phyloP scores from a whole-genome alignment of 2,329 filamentous ascomycete species.

The Venturia effusa region DNA sequence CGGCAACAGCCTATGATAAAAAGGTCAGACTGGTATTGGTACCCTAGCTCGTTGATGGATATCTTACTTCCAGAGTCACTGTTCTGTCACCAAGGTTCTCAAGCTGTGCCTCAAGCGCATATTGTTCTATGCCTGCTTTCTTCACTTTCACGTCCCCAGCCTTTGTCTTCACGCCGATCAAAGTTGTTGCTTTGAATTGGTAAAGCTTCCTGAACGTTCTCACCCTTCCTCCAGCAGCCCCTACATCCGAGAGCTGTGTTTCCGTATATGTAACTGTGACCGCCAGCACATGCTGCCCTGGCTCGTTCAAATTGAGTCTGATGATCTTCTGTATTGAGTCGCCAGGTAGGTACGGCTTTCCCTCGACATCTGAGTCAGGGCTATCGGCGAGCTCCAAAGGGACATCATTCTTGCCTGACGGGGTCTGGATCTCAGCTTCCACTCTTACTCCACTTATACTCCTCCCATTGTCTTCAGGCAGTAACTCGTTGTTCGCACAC shows the following conservation, averaged over 20 bases:
- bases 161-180: constrained; percentile 85
- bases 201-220: constrained; percentile 91
- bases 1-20: constrained; percentile 29
- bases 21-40: not conserved
- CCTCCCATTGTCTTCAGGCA: constrained; percentile 27
- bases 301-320: constrained; percentile 80
- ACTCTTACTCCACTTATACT: constrained; percentile 68
- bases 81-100: constrained; percentile 85
- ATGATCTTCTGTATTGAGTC: constrained; percentile 72
- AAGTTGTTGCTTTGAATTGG: constrained; percentile 87
- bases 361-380: constrained; percentile 31
- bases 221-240: constrained; percentile 36
- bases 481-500: constrained; percentile 83
- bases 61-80: constrained; percentile 60
- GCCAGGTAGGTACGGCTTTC: constrained; percentile 38
- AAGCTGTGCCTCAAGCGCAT: constrained; percentile 84
- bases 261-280: constrained; percentile 94
- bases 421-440: constrained; percentile 91
- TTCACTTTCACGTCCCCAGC: constrained; percentile 50
- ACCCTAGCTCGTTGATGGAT: not conserved
- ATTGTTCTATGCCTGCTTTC: constrained; percentile 37
- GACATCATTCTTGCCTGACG: constrained; percentile 53
- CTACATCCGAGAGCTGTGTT: constrained; percentile 45
- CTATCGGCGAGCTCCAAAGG: constrained; percentile 37
- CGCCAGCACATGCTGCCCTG: constrained; percentile 85